These are phyloP conservation scores for Seminavis robusta DNA, from an alignment of 108 stramenopile genomes.

Conservation along the genomic window DNA sequence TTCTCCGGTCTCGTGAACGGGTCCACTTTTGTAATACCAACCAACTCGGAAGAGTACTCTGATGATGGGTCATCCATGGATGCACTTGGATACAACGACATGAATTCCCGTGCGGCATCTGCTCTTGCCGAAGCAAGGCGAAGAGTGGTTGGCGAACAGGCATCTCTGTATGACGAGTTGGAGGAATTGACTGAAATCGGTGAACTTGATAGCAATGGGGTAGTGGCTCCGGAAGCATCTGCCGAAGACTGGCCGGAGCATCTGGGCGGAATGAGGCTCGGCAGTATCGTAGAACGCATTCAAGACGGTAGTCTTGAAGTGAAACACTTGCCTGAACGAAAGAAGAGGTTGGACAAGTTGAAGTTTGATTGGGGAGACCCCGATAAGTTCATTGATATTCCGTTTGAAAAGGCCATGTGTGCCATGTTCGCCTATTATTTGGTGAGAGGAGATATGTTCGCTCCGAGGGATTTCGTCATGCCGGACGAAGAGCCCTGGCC, in stretches of 20 bases:
- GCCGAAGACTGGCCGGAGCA: constrained; percentile 76
- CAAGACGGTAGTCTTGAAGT: constrained; percentile 87
- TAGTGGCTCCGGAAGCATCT: constrained; percentile 24
- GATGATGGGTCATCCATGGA: no score
- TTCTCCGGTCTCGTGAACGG: constrained; percentile 66
- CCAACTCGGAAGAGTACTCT: no score
- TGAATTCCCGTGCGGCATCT: no score
- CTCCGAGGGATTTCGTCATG: constrained; percentile 78
- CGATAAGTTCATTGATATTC: constrained; percentile 73
- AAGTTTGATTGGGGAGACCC: constrained; percentile 92
- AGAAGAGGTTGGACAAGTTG: constrained; percentile 72
- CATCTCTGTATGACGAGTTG: constrained; percentile 44
- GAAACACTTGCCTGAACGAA: constrained; percentile 75
- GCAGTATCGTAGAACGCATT: constrained; percentile 67
- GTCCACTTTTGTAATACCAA: no score
- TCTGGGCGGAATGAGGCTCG: constrained; percentile 76
- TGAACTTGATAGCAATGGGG: constrained; percentile 37
- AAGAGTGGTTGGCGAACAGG: no score
- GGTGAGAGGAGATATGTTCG: constrained; percentile 85
- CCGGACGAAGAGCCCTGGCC: constrained; percentile 94
- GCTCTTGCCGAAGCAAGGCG: no score
- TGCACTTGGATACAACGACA: no score
- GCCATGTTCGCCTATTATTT: constrained; percentile 79
- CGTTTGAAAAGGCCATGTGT: constrained; percentile 89
- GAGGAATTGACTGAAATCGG: constrained; percentile 30